phyloP scores from a whole-genome alignment of 768 basidiomycete species.

The Lactifluus rugatus region DNA sequence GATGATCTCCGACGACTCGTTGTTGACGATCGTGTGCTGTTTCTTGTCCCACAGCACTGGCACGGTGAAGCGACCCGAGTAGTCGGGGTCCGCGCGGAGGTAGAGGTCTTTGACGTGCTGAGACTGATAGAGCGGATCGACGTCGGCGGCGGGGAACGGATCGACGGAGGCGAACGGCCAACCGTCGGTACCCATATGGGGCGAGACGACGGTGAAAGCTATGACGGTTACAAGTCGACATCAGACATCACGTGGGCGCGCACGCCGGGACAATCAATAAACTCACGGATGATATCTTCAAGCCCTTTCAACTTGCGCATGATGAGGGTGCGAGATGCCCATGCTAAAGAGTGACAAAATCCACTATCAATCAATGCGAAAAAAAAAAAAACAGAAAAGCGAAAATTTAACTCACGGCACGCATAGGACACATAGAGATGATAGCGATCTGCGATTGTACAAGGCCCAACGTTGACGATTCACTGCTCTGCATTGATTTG shows the following conservation, averaged over 20 bases:
- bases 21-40: slow-evolving; percentile 80
- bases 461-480: background rate
- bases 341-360: slow-evolving; percentile 42
- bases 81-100: slow-evolving; percentile 60
- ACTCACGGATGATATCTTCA: slow-evolving; percentile 69
- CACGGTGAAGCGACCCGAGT: slow-evolving; percentile 73
- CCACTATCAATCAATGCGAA: background rate
- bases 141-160: slow-evolving; percentile 60
- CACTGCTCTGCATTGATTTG: background rate
- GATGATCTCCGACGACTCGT: slow-evolving; percentile 92
- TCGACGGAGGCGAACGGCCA: slow-evolving; percentile 80
- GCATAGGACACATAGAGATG: slow-evolving; percentile 84
- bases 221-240: background rate
- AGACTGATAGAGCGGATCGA: slow-evolving; percentile 61
- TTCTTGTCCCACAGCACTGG: slow-evolving; percentile 94
- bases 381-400: no score
- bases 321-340: slow-evolving; percentile 90
- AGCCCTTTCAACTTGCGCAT: slow-evolving; percentile 87
- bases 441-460: slow-evolving; percentile 57
- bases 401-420: slow-evolving; percentile 56
- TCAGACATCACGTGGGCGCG: no score
- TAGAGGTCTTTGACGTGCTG: slow-evolving; percentile 82
- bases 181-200: slow-evolving; percentile 72
- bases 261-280: slow-evolving; percentile 1
- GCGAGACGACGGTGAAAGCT: slow-evolving; percentile 80